Evolutionary conservation across 345 rosid genomes (phyloP), one percentile per base, ranked within the genome.

Genomic region (Ceriops zippeliana): DNA sequence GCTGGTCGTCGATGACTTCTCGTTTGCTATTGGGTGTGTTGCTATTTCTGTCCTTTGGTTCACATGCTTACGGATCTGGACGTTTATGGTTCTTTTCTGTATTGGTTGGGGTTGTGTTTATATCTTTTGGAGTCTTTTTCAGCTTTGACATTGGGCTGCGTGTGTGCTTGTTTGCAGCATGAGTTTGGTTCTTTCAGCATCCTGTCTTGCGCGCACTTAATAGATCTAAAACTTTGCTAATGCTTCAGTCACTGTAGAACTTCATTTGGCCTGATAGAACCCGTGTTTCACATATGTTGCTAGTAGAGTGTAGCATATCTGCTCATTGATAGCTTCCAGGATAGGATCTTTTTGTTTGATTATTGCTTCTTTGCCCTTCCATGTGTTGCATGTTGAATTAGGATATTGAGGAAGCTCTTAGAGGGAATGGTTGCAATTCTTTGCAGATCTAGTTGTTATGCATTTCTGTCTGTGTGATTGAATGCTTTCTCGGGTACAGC

Each of bases 31-130:
- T 35, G 47, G 4, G 46, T 51, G 42, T 11, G 46, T 31, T 31
- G 28, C 6, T 5, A 0, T 56, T n/a, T 27, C 7, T 24, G 66
- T 27, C n/a, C 38, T 10, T 53, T 20, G 20, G 22, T 15, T 15
- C 24, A 32, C 34, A 13, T 24, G 57, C 63, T 62, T 10, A 2
- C 58, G 57, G 74, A 71, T 71, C 74, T 42, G 69, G 68, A 38
- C 21, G 10, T 51, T 57, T 32, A 22, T 57, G 35, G 56, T n/a
- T 5, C 21, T 46, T 68, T 46, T n/a, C 27, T 10, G 3, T 58
- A 35, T 42, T 21, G 3, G 31, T 9, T 34, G 37, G 37, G 30
- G 30, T 28, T 28, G 30, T 2, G 52, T 47, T 51, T 1, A 22
- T 52, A 24, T 19, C 5, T 35, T 15, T 8, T 1, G 9, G 59